These are phyloP conservation scores for Diophrys appendiculata DNA, from an alignment of 73 alveolate species.

Conservation along the genomic window DNA sequence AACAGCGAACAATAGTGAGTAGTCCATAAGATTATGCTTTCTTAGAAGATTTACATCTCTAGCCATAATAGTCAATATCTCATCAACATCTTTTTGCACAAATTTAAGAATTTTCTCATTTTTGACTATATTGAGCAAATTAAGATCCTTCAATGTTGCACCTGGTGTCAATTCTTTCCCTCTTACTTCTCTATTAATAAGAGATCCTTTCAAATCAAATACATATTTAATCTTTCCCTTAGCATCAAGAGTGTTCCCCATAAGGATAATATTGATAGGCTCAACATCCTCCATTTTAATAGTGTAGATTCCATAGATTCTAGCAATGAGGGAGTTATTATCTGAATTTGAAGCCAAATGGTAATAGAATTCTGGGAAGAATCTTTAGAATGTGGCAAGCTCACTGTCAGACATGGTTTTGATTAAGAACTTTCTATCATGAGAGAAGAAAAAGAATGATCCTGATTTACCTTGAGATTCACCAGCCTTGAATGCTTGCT, in stretches of 20 bases:
- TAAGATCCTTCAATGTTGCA: slow-evolving; percentile 77
- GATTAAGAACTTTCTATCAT: slow-evolving; percentile 87
- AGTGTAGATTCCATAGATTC: slow-evolving; percentile 92
- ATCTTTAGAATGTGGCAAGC: slow-evolving; percentile 58
- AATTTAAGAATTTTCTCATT: slow-evolving; percentile 40
- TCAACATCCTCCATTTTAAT: slow-evolving; percentile 79
- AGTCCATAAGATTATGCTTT: slow-evolving; percentile 46
- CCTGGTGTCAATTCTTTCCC: slow-evolving; percentile 58
- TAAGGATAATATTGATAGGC: slow-evolving; percentile 83
- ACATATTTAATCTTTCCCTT: slow-evolving; percentile 59
- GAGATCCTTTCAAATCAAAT: slow-evolving; percentile 94
- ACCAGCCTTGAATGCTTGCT: slow-evolving; percentile 60
- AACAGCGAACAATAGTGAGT: slow-evolving; percentile 51
- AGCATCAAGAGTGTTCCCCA: slow-evolving; percentile 87
- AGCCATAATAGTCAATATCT: slow-evolving; percentile 24
- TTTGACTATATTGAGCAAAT: slow-evolving; percentile 46
- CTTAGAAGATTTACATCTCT: slow-evolving; percentile 39
- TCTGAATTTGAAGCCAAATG: slow-evolving; percentile 31
- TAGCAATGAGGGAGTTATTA: slow-evolving; percentile 77
- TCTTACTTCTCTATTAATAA: slow-evolving; percentile 75
- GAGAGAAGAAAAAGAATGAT: slow-evolving; percentile 92
- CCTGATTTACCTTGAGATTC: slow-evolving; percentile 92
- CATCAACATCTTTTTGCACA: slow-evolving; percentile 27
- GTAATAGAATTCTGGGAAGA: slow-evolving; percentile 71
- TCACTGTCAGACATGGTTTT: slow-evolving; percentile 90